phyloP scores from a whole-genome alignment of 768 basidiomycete species.

The Mycena filopes region DNA sequence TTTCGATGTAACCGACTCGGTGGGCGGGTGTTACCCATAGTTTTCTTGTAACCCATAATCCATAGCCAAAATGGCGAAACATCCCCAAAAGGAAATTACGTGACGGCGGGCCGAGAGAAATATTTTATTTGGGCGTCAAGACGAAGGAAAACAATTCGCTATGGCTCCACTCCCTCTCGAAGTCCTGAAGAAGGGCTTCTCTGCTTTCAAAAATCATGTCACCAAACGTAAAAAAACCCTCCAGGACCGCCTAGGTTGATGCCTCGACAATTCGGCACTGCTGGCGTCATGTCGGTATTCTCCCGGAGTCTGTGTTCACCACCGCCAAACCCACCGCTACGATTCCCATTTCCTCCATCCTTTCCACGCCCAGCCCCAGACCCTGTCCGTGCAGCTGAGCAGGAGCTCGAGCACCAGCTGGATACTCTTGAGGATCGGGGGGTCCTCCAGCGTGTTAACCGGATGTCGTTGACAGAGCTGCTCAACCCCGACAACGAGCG shows the following conservation, averaged over 20 bases:
- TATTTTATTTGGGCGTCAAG: background rate
- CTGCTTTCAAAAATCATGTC: background rate
- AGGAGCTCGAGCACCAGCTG: conserved; percentile 18
- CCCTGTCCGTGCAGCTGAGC: conserved; percentile 30
- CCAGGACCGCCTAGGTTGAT: conserved; percentile 21
- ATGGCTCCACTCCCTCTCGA: background rate
- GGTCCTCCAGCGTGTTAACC: conserved; percentile 35
- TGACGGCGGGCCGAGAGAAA: too few relatives aligned
- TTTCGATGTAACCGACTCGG: background rate
- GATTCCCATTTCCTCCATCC: conserved; percentile 37
- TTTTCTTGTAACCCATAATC: background rate
- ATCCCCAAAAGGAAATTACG: too few relatives aligned
- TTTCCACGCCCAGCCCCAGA: too few relatives aligned
- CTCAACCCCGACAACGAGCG: conserved; percentile 36
- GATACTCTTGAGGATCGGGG: conserved; percentile 32
- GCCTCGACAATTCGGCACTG: conserved; percentile 42
- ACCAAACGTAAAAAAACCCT: background rate
- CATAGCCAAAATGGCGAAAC: background rate
- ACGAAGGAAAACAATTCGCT: background rate
- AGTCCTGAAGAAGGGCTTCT: background rate
- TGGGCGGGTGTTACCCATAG: background rate
- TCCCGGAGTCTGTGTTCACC: conserved; percentile 29
- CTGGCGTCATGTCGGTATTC: conserved; percentile 44
- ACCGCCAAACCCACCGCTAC: conserved; percentile 19
- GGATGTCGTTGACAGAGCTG: conserved; percentile 35